Base-by-base conservation (phyloP, 352 stramenopile genomes). In the Phytopythium chamaehyphon region DNA sequence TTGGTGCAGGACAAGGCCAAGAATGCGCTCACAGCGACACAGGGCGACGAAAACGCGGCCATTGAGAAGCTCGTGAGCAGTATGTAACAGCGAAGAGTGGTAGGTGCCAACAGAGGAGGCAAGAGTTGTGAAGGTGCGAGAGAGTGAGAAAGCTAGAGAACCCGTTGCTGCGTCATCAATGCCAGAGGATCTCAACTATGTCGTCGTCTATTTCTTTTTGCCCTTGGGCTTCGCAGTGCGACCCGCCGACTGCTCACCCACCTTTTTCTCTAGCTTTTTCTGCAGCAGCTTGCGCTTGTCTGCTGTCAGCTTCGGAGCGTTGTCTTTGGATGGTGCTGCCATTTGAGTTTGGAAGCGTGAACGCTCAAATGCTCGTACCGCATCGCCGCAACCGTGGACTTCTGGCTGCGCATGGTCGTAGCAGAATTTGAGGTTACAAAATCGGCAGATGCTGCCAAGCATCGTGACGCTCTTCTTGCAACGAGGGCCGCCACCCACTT, bases 1-100 rank as follows among this genome's bases (percentile, higher is more conserved):
- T 18, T 47, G 22, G 33, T 55, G 3, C 31, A 88, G 76, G 82
- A 90, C 24, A 59, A 89, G 50, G 86, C 79, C 9, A 80, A 86
- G 56, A 56, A 72, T 31, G 86, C 83, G 48, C 64, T 96, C 9
- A 50, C 66, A 3, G 71, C 73, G 24, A 73, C 72, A 40, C 70
- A 90, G 51, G 88, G 88, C 31, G 86, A 96, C 52, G 88, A 96
- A 58, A 96, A 89, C 55, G 80, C 83, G 15, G 86, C 86, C n/a
- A 83, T 97, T 46, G 83, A 93, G 62, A 86, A 83, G 46, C 66
- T 93, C 21, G 48, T 93, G 14, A 85, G 70, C 53, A 72, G 60
- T 47, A 86, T 89, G 75, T 89, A 73, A 62, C 45, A 19, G n/a
- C 19, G n/a, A 36, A 49, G 23, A 44, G 11, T 18, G 11, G 6